Conservation (phyloP, 441 rosid genomes). For the Populus tomentosa region DNA sequence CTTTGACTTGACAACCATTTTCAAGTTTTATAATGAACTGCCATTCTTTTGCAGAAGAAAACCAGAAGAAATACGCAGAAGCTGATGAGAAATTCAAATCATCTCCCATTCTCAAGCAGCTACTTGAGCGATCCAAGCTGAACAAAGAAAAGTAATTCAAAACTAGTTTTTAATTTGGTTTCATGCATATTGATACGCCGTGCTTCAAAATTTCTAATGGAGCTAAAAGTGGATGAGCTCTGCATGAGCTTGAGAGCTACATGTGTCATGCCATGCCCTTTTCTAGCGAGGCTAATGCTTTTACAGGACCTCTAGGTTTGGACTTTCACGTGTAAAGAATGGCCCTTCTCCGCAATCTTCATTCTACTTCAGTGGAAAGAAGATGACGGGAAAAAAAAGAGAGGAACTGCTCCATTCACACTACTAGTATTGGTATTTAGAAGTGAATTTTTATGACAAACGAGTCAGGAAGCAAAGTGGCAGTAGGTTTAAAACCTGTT, state of each 20-base stretch:
- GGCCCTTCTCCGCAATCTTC: background rate
- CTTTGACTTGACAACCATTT: background rate
- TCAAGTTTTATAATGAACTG: background rate
- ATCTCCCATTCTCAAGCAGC: slow-evolving; percentile 75
- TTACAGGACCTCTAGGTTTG: background rate
- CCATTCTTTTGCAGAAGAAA: slow-evolving; percentile 53
- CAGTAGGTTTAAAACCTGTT: too few relatives aligned
- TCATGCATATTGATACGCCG: background rate
- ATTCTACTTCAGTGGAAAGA: background rate
- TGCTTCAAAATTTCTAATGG: background rate
- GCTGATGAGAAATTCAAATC: slow-evolving; percentile 69
- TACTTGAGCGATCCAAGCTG: slow-evolving; percentile 64
- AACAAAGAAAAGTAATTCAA: slow-evolving; percentile 69
- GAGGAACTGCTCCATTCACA: background rate
- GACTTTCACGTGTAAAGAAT: background rate
- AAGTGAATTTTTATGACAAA: background rate
- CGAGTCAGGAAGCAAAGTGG: too few relatives aligned
- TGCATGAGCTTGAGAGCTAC: background rate
- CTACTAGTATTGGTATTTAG: background rate
- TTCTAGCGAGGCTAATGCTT: background rate
- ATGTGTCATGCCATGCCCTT: background rate
- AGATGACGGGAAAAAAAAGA: background rate
- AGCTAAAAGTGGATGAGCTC: background rate
- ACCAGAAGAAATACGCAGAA: slow-evolving; percentile 88
- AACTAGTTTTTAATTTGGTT: background rate